Evolutionary conservation across 2,329 filamentous ascomycete genomes (phyloP).

Genomic region (Alternaria hordeiaustralica): DNA sequence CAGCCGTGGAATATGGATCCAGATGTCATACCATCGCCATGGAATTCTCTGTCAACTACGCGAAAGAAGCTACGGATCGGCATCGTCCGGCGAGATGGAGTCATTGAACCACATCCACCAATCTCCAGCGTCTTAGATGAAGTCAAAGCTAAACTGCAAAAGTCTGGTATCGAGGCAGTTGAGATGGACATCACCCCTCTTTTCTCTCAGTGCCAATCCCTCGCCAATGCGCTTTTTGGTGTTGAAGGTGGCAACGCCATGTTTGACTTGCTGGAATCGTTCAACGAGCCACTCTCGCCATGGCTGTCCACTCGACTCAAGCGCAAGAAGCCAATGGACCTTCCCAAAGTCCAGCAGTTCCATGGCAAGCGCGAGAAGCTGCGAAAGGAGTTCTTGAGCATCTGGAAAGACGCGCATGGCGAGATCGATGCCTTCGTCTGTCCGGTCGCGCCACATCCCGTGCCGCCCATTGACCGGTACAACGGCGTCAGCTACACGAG

Average conservation of each 20-base stretch:
- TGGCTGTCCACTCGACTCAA: constrained; percentile 63
- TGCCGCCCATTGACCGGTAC: constrained; percentile 67
- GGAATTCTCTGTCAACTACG: constrained; percentile 37
- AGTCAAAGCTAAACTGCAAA: constrained; percentile 44
- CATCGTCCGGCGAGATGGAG: constrained; percentile 58
- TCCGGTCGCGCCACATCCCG: constrained; percentile 69
- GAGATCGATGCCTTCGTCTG: constrained; percentile 67
- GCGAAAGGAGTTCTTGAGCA: constrained; percentile 62
- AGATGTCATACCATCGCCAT: constrained; percentile 50
- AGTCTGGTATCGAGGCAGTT: constrained; percentile 60
- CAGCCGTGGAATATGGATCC: constrained; percentile 59
- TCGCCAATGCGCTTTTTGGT: constrained; percentile 65
- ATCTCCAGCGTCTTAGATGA: constrained; percentile 56
- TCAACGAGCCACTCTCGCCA: constrained; percentile 63
- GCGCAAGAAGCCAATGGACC: constrained; percentile 55
- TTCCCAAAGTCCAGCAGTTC: constrained; percentile 59
- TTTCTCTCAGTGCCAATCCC: constrained; percentile 62
- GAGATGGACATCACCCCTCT: constrained; percentile 62
- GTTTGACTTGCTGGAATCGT: constrained; percentile 63
- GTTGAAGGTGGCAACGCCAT: constrained; percentile 64
- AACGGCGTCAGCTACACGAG: constrained; percentile 69
- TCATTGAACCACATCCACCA: constrained; percentile 61
- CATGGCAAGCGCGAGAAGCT: constrained; percentile 61
- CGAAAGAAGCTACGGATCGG: constrained; percentile 52
- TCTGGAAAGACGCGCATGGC: constrained; percentile 60